These are phyloP conservation scores for Catharanthus roseus DNA, from an alignment of 257 asterid genomes.

Conservation along the genomic window DNA sequence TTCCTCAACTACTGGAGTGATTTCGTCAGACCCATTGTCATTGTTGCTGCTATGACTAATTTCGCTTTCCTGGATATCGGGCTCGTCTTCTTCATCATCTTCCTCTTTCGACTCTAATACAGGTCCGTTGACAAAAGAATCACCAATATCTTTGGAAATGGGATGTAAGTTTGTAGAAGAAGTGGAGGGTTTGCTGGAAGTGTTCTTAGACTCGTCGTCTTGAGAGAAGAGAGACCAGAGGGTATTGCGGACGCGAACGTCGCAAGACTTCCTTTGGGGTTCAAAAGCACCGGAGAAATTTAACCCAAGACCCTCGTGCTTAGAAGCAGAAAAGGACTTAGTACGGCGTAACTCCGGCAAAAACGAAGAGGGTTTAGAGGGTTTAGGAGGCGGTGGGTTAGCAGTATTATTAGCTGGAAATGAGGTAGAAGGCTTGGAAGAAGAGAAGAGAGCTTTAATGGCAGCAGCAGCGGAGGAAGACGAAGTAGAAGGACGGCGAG, in stretches of 20 bases:
- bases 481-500: slow-evolving; percentile 76
- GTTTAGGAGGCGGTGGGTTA: slow-evolving; percentile 44
- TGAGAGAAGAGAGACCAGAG: slow-evolving; percentile 55
- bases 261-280: slow-evolving; percentile 87
- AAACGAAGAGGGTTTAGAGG: slow-evolving; percentile 42
- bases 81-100: slow-evolving; percentile 27
- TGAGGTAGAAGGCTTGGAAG: slow-evolving; percentile 24
- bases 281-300: slow-evolving; percentile 38
- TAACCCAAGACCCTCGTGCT: slow-evolving; percentile 61
- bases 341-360: slow-evolving; percentile 79
- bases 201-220: slow-evolving; percentile 36
- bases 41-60: slow-evolving; percentile 25
- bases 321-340: slow-evolving; percentile 78
- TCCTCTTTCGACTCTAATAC: slow-evolving; percentile 45
- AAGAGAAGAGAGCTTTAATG: slow-evolving; percentile 54
- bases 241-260: slow-evolving; percentile 68
- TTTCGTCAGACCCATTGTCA: slow-evolving; percentile 46
- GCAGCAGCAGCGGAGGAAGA: slow-evolving; percentile 67
- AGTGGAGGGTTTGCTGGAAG: slow-evolving; percentile 13
- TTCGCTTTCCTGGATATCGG: slow-evolving; percentile 30
- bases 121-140: slow-evolving; percentile 26
- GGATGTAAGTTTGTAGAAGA: slow-evolving; percentile 23
- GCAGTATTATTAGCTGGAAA: slow-evolving; percentile 11
- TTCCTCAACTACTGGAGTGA: slow-evolving; percentile 33
- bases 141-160: slow-evolving; percentile 10